phyloP scores from a whole-genome alignment of 1,284 basidiomycete species.

The Heterobasidion irregulare region DNA sequence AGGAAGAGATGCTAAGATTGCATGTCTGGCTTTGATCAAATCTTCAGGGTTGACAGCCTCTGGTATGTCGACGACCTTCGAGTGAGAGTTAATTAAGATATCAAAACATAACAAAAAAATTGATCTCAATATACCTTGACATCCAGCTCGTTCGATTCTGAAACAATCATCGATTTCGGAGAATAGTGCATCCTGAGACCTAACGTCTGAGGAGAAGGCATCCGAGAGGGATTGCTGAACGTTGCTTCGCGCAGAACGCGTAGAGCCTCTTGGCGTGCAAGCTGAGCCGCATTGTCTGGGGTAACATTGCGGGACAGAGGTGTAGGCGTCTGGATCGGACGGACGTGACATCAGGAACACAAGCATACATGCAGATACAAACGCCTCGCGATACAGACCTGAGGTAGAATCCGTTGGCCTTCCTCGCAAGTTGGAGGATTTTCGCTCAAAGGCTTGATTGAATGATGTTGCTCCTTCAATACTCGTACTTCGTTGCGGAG shows the following conservation, averaged over 20 bases:
- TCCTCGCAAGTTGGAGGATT: constrained; percentile 5
- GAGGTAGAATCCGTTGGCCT: constrained; percentile 3
- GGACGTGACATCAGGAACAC: background rate
- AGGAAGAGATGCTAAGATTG: constrained; percentile 47
- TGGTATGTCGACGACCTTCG: constrained; percentile 11
- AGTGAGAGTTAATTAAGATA: background rate
- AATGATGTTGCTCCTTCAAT: constrained; percentile 5
- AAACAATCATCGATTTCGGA: constrained; percentile 4
- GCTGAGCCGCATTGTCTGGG: constrained; percentile 8
- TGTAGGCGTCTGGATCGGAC: background rate
- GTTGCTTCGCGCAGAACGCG: constrained; percentile 13
- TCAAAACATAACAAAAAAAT: background rate
- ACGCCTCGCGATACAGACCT: background rate
- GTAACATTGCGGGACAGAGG: constrained; percentile 1
- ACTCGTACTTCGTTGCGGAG: constrained; percentile 29
- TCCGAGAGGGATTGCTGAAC: constrained; percentile 9
- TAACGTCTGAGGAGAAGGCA: constrained; percentile 4
- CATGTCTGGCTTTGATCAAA: constrained; percentile 43
- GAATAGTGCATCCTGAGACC: constrained; percentile 1
- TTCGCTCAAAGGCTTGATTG: constrained; percentile 3
- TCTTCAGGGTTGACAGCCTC: constrained; percentile 34
- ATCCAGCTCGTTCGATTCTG: constrained; percentile 10
- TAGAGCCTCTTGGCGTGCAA: constrained; percentile 11
- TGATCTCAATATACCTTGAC: constrained; percentile 3
- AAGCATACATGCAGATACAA: no score